phyloP scores from a whole-genome alignment of 2,329 filamentous ascomycete genomes.

The Shiraia sp. region DNA sequence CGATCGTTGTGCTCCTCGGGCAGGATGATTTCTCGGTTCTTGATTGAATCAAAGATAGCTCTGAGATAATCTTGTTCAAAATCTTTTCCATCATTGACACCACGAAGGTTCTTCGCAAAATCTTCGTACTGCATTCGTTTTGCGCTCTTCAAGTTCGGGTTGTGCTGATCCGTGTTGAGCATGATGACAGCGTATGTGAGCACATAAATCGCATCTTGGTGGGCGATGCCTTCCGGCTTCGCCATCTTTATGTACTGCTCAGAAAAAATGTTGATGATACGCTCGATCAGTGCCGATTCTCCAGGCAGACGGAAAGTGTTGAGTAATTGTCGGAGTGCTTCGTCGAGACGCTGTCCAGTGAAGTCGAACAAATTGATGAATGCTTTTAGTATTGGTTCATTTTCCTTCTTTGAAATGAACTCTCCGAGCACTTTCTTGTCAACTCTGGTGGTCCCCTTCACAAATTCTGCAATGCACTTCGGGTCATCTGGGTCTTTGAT shows the following conservation, averaged over 20 bases:
- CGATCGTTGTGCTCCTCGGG: conserved; percentile 97
- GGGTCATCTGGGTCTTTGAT: conserved; percentile 77
- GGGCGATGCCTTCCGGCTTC: conserved; percentile 73
- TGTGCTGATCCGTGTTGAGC: conserved; percentile 96
- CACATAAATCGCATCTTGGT: conserved; percentile 87
- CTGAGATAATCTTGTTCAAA: conserved; percentile 83
- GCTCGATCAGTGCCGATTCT: conserved; percentile 89
- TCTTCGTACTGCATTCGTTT: conserved; percentile 84
- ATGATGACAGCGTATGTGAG: conserved; percentile 96
- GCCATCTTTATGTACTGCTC: conserved; percentile 78
- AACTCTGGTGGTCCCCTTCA: conserved; percentile 83
- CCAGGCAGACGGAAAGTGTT: conserved; percentile 92
- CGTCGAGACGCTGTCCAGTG: conserved; percentile 80
- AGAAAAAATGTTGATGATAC: conserved; percentile 85
- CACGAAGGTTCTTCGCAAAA: conserved; percentile 87
- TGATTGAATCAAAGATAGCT: conserved; percentile 88
- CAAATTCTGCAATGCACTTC: conserved; percentile 78
- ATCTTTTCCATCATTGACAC: conserved; percentile 83
- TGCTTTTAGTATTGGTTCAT: conserved; percentile 80
- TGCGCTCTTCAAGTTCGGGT: conserved; percentile 78
- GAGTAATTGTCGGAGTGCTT: conserved; percentile 83
- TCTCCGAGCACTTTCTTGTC: conserved; percentile 92
- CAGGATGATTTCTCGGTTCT: conserved; percentile 89
- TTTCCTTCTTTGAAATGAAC: conserved; percentile 87
- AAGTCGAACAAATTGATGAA: conserved; percentile 93